Evolutionary conservation across 1,139 yeast genomes (phyloP).

Genomic region (Pichia sp.): DNA sequence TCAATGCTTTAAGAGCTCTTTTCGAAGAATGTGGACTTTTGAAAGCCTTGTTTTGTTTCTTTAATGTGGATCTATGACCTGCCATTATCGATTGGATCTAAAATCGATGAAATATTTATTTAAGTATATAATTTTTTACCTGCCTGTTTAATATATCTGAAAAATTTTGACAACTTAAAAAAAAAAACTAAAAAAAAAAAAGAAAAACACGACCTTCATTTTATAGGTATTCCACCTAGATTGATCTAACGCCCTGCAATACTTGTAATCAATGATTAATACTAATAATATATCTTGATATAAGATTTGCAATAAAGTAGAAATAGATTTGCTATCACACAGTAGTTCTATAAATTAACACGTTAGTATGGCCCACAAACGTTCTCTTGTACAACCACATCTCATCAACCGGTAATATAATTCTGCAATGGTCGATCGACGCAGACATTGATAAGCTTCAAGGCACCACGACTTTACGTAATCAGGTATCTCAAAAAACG

Average conservation of each 20-base stretch:
- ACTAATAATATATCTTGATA: no score
- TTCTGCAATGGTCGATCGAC: no score
- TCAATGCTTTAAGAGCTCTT: slow-evolving; percentile 70
- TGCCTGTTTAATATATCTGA: not conserved
- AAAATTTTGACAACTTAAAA: not conserved
- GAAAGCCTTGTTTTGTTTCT: slow-evolving; percentile 81
- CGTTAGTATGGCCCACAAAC: no score
- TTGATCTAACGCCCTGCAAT: no score
- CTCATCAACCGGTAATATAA: no score
- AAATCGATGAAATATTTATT: not conserved
- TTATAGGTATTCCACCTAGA: no score
- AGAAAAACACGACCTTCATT: not conserved
- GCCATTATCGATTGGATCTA: slow-evolving; percentile 46
- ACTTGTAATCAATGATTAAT: no score
- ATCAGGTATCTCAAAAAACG: not conserved
- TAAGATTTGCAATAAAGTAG: no score
- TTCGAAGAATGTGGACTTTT: slow-evolving; percentile 90
- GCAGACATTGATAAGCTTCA: no score
- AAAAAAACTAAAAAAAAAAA: not conserved
- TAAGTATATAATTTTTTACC: not conserved
- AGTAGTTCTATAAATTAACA: no score
- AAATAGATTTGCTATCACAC: no score
- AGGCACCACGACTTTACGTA: not conserved
- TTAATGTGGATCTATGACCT: slow-evolving; percentile 77
- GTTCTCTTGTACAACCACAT: no score